Evolutionary conservation across 2,329 filamentous ascomycete genomes (phyloP).

Genomic region (Podosphaera leucotricha): DNA sequence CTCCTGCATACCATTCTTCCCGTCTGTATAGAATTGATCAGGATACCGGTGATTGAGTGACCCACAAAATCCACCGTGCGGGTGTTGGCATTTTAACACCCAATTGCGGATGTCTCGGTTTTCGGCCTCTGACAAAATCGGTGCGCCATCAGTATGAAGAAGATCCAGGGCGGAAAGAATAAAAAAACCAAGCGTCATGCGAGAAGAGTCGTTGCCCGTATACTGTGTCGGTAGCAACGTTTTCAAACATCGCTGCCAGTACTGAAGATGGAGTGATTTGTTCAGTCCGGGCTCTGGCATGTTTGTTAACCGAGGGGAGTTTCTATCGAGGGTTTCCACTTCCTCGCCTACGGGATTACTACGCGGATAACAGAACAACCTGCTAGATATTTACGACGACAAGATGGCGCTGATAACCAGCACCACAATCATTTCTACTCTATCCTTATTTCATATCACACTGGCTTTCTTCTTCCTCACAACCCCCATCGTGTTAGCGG

Average conservation of each 20-base stretch:
- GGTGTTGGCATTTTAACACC: conserved; percentile 72
- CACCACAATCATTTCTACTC: conserved; percentile 54
- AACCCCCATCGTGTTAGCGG: conserved; percentile 45
- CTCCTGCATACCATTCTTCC: conserved; percentile 22
- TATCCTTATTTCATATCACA: conserved; percentile 68
- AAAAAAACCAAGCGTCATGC: conserved; percentile 77
- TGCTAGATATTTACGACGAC: not conserved
- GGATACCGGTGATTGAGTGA: conserved; percentile 41
- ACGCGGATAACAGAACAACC: too few relatives aligned
- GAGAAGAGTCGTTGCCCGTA: conserved; percentile 71
- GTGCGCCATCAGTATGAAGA: conserved; percentile 36
- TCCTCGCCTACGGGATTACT: not conserved
- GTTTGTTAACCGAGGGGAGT: not conserved
- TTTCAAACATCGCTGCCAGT: conserved; percentile 77
- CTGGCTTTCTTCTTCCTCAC: conserved; percentile 66
- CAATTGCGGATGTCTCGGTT: conserved; percentile 36
- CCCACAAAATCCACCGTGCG: conserved; percentile 68
- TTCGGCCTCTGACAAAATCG: conserved; percentile 26
- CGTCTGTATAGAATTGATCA: conserved; percentile 13
- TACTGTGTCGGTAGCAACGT: conserved; percentile 62
- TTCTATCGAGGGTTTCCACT: not conserved
- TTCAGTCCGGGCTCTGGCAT: conserved; percentile 22
- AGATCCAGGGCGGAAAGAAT: conserved; percentile 68
- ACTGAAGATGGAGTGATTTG: conserved; percentile 53
- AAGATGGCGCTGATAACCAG: conserved; percentile 69